Percentiles rank a stretch among this genome's conserved stretches.
phyloP scores from a whole-genome alignment of 2,329 filamentous ascomycete genomes.

The Zymoseptoria passerinii region DNA sequence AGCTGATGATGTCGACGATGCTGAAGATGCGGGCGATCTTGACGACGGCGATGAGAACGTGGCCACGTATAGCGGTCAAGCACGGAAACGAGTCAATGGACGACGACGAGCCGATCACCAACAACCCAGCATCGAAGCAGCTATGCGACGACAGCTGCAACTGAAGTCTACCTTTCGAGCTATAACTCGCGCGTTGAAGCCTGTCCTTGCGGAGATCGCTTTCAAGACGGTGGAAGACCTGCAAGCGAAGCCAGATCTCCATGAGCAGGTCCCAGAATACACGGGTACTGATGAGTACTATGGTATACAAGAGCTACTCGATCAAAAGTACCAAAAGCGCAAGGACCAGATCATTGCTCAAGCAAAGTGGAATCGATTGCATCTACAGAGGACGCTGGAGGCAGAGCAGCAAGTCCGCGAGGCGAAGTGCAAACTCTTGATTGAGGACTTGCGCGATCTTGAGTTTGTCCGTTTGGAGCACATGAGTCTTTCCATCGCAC shows the following conservation, averaged over 20 bases:
- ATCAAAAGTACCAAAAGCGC: slow-evolving; percentile 37
- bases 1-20: slow-evolving; percentile 18
- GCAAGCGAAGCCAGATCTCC: slow-evolving; percentile 45
- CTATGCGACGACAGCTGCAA: slow-evolving; percentile 52
- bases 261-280: slow-evolving; percentile 50
- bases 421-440: slow-evolving; percentile 27
- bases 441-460: slow-evolving; percentile 22
- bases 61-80: slow-evolving; percentile 9
- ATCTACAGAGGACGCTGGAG: slow-evolving; percentile 29
- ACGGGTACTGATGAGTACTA: slow-evolving; percentile 36
- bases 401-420: slow-evolving; percentile 33
- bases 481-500: slow-evolving; percentile 22
- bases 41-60: slow-evolving; percentile 9
- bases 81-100: slow-evolving; percentile 24
- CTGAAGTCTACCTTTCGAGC: slow-evolving; percentile 58
- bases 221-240: slow-evolving; percentile 52
- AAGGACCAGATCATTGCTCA: slow-evolving; percentile 33
- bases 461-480: slow-evolving; percentile 24
- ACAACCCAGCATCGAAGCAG: slow-evolving; percentile 38
- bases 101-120: slow-evolving; percentile 41
- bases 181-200: slow-evolving; percentile 55
- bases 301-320: slow-evolving; percentile 36
- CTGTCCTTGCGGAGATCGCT: slow-evolving; percentile 57
- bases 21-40: slow-evolving; percentile 21
- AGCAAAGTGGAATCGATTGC: slow-evolving; percentile 30